phyloP scores from a whole-genome alignment of 1,139 yeast genomes.

The Taphrina deformans region DNA sequence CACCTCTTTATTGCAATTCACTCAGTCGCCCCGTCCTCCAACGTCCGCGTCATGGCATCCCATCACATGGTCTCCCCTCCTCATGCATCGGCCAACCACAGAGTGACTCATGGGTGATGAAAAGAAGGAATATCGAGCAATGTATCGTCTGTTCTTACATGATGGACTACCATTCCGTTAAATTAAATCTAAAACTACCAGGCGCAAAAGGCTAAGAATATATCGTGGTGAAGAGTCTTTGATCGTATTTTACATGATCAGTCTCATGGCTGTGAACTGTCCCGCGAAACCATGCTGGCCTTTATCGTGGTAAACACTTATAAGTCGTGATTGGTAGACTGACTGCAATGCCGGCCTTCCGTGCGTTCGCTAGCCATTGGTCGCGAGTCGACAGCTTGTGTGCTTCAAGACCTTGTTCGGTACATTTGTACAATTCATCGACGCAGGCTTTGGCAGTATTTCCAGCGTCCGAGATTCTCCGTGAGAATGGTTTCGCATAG shows the following conservation, averaged over 20 bases:
- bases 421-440: neutral
- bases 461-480: neutral
- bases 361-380: slow-evolving; percentile 1
- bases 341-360: slow-evolving; percentile 15
- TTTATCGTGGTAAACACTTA: neutral
- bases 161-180: neutral
- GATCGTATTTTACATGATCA: neutral
- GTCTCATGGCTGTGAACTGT: neutral
- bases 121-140: no score
- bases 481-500: neutral
- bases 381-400: neutral
- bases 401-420: no score
- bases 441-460: neutral
- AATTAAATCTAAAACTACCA: neutral
- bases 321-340: neutral
- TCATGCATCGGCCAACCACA: no score
- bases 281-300: neutral
- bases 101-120: no score
- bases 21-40: no score
- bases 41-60: no score
- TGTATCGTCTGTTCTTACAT: neutral
- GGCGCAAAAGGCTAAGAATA: neutral
- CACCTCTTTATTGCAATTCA: no score
- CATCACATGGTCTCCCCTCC: no score
- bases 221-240: neutral